Conservation (phyloP, 495 filamentous ascomycete species). For the Cenococcum geophilum region DNA sequence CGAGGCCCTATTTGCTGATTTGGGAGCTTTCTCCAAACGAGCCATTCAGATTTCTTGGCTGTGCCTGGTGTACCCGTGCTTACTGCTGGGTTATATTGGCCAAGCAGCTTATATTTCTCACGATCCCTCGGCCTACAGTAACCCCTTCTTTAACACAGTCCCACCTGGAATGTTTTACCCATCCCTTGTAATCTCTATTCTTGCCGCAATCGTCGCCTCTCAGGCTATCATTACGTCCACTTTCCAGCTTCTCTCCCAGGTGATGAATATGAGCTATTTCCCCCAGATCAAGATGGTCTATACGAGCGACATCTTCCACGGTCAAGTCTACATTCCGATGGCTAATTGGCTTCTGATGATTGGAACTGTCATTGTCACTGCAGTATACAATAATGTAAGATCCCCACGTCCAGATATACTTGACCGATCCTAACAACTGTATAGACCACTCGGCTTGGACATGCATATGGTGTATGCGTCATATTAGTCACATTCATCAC, state of each 20-base stretch:
- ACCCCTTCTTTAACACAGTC: slow-evolving; percentile 63
- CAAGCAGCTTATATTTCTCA: slow-evolving; percentile 64
- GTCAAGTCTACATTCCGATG: slow-evolving; percentile 63
- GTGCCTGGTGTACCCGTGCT: slow-evolving; percentile 52
- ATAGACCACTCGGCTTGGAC: slow-evolving; percentile 43
- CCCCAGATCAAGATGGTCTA: slow-evolving; percentile 64
- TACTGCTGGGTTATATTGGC: slow-evolving; percentile 63
- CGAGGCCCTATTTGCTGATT: slow-evolving; percentile 65
- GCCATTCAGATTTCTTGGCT: slow-evolving; percentile 65
- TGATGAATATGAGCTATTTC: slow-evolving; percentile 67
- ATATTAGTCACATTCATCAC: slow-evolving; percentile 70
- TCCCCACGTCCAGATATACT: background rate
- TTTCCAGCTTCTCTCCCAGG: slow-evolving; percentile 62
- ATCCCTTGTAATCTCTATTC: slow-evolving; percentile 55
- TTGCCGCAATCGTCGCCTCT: slow-evolving; percentile 64
- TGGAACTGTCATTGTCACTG: slow-evolving; percentile 61
- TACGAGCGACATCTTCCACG: slow-evolving; percentile 58
- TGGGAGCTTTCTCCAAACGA: slow-evolving; percentile 56
- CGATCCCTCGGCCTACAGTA: slow-evolving; percentile 54
- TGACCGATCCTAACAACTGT: background rate
- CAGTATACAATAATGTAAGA: slow-evolving; percentile 55
- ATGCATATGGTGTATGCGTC: slow-evolving; percentile 58
- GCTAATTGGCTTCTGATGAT: slow-evolving; percentile 67
- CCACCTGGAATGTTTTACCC: slow-evolving; percentile 63
- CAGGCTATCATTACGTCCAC: slow-evolving; percentile 68